Evolutionary conservation across 2,329 filamentous ascomycete genomes (phyloP).

Genomic region (Penicillium janthinellum): DNA sequence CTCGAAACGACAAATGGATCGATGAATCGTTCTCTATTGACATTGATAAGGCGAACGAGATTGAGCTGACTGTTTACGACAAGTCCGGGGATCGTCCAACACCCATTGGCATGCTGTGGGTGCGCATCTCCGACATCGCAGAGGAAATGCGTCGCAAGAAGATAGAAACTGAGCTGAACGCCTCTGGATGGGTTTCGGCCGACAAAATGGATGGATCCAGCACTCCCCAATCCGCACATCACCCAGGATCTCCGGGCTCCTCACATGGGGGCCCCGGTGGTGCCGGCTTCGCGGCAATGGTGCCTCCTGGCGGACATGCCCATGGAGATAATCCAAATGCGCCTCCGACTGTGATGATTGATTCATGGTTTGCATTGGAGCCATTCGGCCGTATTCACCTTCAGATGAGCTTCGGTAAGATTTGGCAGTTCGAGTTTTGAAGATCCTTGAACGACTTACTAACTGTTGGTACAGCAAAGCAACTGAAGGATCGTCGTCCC

Average conservation of each 20-base stretch:
- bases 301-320: conserved; percentile 29
- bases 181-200: conserved; percentile 93
- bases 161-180: conserved; percentile 93
- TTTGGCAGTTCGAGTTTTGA: background rate
- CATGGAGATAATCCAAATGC: conserved; percentile 35
- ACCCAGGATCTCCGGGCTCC: conserved; percentile 54
- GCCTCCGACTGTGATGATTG: conserved; percentile 58
- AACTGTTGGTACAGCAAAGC: conserved; percentile 63
- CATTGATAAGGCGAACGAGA: conserved; percentile 97
- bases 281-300: conserved; percentile 28
- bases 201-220: conserved; percentile 80
- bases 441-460: conserved; percentile 10
- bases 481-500: conserved; percentile 76
- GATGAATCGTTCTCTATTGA: conserved; percentile 89
- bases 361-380: conserved; percentile 96
- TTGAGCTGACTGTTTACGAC: conserved; percentile 96
- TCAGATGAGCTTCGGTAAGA: conserved; percentile 76
- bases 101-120: conserved; percentile 93
- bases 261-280: conserved; percentile 22
- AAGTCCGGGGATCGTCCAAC: conserved; percentile 87
- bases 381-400: conserved; percentile 91
- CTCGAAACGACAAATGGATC: conserved; percentile 86
- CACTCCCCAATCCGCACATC: conserved; percentile 49
- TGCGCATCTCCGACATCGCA: conserved; percentile 93
- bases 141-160: conserved; percentile 97